A percentile compares a stretch with the other conserved stretches of the same genome.
These are phyloP conservation scores for Pezicula neosporulosa DNA, from an alignment of 2,329 filamentous ascomycete species.

Conservation along the genomic window DNA sequence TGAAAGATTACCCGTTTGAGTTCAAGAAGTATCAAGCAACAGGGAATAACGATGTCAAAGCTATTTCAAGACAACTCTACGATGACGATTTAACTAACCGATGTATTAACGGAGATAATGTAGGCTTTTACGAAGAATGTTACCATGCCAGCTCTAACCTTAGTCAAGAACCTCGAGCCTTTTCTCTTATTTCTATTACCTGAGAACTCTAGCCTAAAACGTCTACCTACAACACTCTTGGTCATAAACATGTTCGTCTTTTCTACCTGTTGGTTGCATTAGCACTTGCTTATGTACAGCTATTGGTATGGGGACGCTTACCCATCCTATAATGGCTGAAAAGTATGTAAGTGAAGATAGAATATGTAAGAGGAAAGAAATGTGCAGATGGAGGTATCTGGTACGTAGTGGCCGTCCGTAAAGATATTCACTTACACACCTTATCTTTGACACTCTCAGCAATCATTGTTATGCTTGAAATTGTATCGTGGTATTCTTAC, in stretches of 20 bases:
- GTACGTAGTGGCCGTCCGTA: too few relatives aligned
- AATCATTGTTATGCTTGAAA: too few relatives aligned
- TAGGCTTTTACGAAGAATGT: slow-evolving; percentile 64
- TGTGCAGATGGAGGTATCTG: too few relatives aligned
- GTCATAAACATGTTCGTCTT: slow-evolving; percentile 48
- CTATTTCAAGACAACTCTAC: too few relatives aligned
- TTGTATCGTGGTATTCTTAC: too few relatives aligned
- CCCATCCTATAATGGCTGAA: slow-evolving; percentile 24
- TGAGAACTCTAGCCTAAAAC: slow-evolving; percentile 78
- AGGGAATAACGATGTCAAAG: too few relatives aligned
- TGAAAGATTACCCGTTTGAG: too few relatives aligned
- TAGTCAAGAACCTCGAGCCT: slow-evolving; percentile 75
- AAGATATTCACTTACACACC: too few relatives aligned
- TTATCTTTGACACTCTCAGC: too few relatives aligned
- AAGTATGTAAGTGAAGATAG: slow-evolving; percentile 8
- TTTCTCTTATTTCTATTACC: slow-evolving; percentile 58
- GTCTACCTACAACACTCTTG: slow-evolving; percentile 60
- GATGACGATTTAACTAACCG: too few relatives aligned
- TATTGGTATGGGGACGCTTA: slow-evolving; percentile 6
- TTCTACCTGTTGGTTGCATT: slow-evolving; percentile 17
- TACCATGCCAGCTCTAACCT: slow-evolving; percentile 74
- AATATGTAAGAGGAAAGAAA: slow-evolving; percentile 6
- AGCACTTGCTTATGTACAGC: not conserved
- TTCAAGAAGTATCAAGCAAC: too few relatives aligned
- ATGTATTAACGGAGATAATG: slow-evolving; percentile 61